Percentiles rank a stretch among this genome's conserved stretches.
Conservation (phyloP, 805 yeast genomes). For the Lachancea thermotolerans region DNA sequence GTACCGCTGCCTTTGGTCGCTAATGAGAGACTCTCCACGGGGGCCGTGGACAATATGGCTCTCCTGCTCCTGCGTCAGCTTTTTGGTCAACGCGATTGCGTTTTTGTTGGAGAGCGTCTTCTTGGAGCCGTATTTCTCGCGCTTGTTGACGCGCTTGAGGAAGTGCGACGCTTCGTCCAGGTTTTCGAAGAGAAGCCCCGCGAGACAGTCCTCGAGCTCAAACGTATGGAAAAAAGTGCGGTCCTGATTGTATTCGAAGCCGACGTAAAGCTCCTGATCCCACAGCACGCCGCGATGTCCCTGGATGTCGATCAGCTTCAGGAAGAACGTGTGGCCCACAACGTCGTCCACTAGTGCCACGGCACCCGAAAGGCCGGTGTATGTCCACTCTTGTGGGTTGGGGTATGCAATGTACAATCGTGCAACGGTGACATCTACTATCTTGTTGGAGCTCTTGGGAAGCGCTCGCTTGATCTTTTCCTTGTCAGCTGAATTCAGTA, state of each 20-base stretch:
- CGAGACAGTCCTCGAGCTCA: slow-evolving; percentile 84
- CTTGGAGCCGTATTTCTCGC: slow-evolving; percentile 81
- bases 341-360: slow-evolving; percentile 80
- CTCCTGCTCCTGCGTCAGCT: slow-evolving; percentile 48
- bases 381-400: slow-evolving; percentile 70
- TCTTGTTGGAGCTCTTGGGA: slow-evolving; percentile 82
- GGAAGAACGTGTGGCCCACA: slow-evolving; percentile 89
- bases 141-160: slow-evolving; percentile 62
- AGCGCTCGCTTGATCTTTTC: slow-evolving; percentile 83
- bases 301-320: slow-evolving; percentile 78
- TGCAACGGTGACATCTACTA: slow-evolving; percentile 86
- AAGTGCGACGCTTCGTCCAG: slow-evolving; percentile 82
- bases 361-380: slow-evolving; percentile 88
- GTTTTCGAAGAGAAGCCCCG: slow-evolving; percentile 86
- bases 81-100: slow-evolving; percentile 72
- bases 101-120: slow-evolving; percentile 80
- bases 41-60: slow-evolving; percentile 70
- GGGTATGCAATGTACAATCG: slow-evolving; percentile 87
- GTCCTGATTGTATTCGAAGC: slow-evolving; percentile 88
- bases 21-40: slow-evolving; percentile 28
- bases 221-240: slow-evolving; percentile 91
- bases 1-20: slow-evolving; percentile 28
- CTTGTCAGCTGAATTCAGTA: slow-evolving; percentile 56
- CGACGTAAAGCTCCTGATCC: slow-evolving; percentile 93
- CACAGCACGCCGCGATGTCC: slow-evolving; percentile 85